Percentiles rank a stretch among this genome's conserved stretches.
Conservation (phyloP, 495 filamentous ascomycete species). For the Geoglossum glabrum region DNA sequence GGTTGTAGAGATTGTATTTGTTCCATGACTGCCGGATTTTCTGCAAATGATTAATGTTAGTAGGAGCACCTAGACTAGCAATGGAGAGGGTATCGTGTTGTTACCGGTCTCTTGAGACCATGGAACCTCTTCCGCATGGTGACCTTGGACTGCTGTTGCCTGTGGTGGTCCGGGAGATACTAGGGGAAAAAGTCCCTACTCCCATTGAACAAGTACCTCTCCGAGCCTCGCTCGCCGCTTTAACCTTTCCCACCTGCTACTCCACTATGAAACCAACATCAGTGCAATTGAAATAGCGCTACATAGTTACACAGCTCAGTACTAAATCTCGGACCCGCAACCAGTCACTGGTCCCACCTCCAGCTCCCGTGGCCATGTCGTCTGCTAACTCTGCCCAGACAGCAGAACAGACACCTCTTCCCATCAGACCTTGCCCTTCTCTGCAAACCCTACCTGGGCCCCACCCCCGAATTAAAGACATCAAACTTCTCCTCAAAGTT, state of each 20-base stretch:
- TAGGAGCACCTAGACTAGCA: too few species aligned
- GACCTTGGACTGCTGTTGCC: not conserved
- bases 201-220: too few species aligned
- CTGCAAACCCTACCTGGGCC: not conserved
- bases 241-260: too few species aligned
- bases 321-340: not conserved
- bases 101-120: conserved; percentile 39
- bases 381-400: not conserved
- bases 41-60: conserved; percentile 23
- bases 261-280: too few species aligned
- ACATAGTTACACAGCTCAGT: too few species aligned
- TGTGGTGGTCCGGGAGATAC: not conserved
- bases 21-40: conserved; percentile 95
- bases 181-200: not conserved
- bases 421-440: not conserved
- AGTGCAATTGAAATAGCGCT: too few species aligned
- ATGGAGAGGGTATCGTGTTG: conserved; percentile 9
- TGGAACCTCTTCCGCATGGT: conserved; percentile 44
- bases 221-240: too few species aligned
- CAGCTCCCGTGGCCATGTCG: not conserved
- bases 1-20: conserved; percentile 90
- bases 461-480: not conserved
- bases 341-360: not conserved
- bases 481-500: conserved; percentile 40
- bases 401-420: not conserved